phyloP scores from a whole-genome alignment of 306 rosid species.

The Hippophae rhamnoides region DNA sequence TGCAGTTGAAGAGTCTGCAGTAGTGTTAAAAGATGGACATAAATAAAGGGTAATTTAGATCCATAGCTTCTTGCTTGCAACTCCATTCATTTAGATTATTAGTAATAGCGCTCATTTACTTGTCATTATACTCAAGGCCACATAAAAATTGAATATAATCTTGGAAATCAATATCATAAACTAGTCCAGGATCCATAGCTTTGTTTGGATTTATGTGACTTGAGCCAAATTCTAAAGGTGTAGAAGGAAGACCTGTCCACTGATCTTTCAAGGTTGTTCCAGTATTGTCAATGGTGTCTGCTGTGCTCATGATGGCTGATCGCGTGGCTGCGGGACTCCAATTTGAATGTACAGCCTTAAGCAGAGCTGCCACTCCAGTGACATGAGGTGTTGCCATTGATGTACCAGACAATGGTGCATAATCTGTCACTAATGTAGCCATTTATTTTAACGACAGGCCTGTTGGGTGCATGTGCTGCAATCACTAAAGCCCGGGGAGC shows the following conservation, averaged over 20 bases:
- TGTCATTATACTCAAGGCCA: background rate
- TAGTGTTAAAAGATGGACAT: background rate
- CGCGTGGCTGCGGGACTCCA: background rate
- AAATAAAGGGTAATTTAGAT: constrained; percentile 11
- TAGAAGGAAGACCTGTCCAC: background rate
- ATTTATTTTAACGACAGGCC: background rate
- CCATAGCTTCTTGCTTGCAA: background rate
- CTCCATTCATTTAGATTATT: background rate
- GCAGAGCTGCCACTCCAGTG: background rate
- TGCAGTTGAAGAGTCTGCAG: background rate
- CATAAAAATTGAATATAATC: constrained; percentile 7
- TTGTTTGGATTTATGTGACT: constrained; percentile 16
- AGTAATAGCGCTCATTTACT: constrained; percentile 1
- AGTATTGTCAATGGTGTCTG: background rate
- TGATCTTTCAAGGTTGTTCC: background rate
- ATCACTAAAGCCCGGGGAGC: constrained; percentile 5
- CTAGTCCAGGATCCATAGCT: constrained; percentile 11
- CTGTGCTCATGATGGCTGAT: background rate
- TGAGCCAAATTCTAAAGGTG: constrained; percentile 9
- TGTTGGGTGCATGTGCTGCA: constrained; percentile 1
- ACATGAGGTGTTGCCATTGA: background rate
- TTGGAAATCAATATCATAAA: background rate
- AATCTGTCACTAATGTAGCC: background rate
- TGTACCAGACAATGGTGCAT: background rate
- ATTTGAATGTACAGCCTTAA: background rate